These are phyloP conservation scores for Fraxinus sp. DNA, from an alignment of 305 asterid genomes.

Conservation along the genomic window DNA sequence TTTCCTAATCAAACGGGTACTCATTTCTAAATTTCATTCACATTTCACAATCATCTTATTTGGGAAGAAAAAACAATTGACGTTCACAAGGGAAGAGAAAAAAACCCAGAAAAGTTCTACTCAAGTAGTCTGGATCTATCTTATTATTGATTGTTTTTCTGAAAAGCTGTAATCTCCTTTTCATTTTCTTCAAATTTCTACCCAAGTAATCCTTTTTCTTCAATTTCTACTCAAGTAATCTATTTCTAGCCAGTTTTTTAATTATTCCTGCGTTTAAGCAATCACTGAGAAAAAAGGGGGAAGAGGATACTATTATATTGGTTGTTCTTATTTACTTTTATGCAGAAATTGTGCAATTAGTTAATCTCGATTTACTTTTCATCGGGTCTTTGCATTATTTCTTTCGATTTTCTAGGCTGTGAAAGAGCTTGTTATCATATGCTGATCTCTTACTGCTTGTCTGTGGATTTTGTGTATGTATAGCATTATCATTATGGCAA, in stretches of 20 bases:
- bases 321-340: slow-evolving; percentile 6
- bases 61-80: background rate
- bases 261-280: background rate
- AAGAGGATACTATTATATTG: background rate
- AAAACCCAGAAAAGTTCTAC: background rate
- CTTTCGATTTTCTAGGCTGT: slow-evolving; percentile 2
- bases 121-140: background rate
- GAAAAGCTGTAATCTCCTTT: background rate
- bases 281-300: background rate
- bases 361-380: slow-evolving; percentile 20
- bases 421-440: background rate
- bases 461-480: slow-evolving; percentile 27
- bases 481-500: slow-evolving; percentile 60
- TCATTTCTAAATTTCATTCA: background rate
- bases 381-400: slow-evolving; percentile 17
- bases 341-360: slow-evolving; percentile 3
- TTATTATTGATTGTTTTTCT: background rate
- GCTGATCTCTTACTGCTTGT: slow-evolving; percentile 19
- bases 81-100: background rate
- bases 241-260: slow-evolving; percentile 1
- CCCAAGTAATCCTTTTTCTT: background rate
- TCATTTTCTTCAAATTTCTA: slow-evolving; percentile 4
- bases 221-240: slow-evolving; percentile 13
- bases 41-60: background rate
- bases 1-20: background rate